Evolutionary conservation across 345 rosid genomes (phyloP), one percentile per base, ranked within the genome.

Genomic region (Anastatica hierochuntica): DNA sequence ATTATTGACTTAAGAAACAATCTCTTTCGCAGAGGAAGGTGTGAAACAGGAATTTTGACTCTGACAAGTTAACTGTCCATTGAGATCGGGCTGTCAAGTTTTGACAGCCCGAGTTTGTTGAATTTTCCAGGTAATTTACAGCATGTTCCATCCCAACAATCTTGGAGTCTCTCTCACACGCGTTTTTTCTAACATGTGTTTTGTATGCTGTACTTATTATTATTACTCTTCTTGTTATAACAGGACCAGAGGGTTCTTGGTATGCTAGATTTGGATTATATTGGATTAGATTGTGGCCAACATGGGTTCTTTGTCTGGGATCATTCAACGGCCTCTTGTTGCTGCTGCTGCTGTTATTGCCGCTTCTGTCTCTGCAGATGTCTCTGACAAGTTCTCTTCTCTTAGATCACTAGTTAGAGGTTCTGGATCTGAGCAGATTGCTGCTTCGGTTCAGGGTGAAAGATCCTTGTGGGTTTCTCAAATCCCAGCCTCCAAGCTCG

Each of bases 241-340:
- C 42, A 12, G 53, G 44, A 63, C 52, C n/a, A n/a, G n/a, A n/a
- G n/a, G n/a, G n/a, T n/a, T n/a, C n/a, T n/a, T n/a, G n/a, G n/a
- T n/a, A n/a, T n/a, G n/a, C n/a, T n/a, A n/a, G n/a, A n/a, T n/a
- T n/a, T n/a, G n/a, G n/a, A n/a, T n/a, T 33, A 51, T 53, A 14
- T 51, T 57, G 17, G 8, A 48, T 13, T 60, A n/a, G 40, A 30
- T 18, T 41, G 27, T 58, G n/a, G n/a, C n/a, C n/a, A 23, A 63
- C 45, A 92, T 92, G 95, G 76, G 83, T 76, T 88, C 87, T 49
- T 72, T 88, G 48, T 76, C 82, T 7, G 97, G 94, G 58, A 65
- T 59, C 51, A 40, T 83, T 64, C 99, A 85, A 73, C 80, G 98
- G 41, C 98, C 95, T 34, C 76, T 88, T 29, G 84, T 73, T 7